A percentile compares a stretch with the other conserved stretches of the same genome.
phyloP scores from a whole-genome alignment of 208 protist species.

The Leishmania mexicana region DNA sequence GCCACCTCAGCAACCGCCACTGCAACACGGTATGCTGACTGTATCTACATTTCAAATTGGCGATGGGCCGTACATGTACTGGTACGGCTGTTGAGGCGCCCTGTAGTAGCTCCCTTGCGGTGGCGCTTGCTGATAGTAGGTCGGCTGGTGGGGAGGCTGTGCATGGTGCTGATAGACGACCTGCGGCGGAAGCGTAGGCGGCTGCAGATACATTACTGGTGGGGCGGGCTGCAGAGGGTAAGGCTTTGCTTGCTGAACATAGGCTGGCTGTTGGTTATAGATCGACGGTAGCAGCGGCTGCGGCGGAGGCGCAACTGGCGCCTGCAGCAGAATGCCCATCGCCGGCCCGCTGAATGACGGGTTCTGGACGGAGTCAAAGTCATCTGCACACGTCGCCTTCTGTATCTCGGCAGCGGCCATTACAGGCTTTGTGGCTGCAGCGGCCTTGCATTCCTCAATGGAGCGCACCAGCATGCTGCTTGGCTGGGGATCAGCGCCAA shows the following conservation, averaged over 20 bases:
- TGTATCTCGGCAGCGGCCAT: conserved; percentile 12
- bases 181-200: not conserved
- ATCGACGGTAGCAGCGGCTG: conserved; percentile 1
- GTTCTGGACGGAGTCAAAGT: conserved; percentile 7
- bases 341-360: conserved; percentile 8
- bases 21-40: not conserved
- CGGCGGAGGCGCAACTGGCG: conserved; percentile 4
- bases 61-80: conserved; percentile 11
- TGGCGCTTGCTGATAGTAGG: conserved; percentile 14
- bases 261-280: conserved; percentile 23
- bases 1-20: not conserved
- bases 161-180: conserved; percentile 6
- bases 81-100: not conserved
- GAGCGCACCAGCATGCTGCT: conserved; percentile 14
- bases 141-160: conserved; percentile 5
- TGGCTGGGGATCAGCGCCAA: conserved; percentile 41
- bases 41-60: not conserved
- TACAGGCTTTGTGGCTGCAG: conserved; percentile 8
- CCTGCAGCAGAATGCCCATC: conserved; percentile 13
- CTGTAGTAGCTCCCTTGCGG: conserved; percentile 11
- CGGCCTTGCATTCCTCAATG: conserved; percentile 25
- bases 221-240: conserved; percentile 4
- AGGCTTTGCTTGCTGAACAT: conserved; percentile 14
- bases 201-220: too few species aligned
- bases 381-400: conserved; percentile 1